phyloP scores from a whole-genome alignment of 805 yeast species.

The Wickerhamiella cacticola region DNA sequence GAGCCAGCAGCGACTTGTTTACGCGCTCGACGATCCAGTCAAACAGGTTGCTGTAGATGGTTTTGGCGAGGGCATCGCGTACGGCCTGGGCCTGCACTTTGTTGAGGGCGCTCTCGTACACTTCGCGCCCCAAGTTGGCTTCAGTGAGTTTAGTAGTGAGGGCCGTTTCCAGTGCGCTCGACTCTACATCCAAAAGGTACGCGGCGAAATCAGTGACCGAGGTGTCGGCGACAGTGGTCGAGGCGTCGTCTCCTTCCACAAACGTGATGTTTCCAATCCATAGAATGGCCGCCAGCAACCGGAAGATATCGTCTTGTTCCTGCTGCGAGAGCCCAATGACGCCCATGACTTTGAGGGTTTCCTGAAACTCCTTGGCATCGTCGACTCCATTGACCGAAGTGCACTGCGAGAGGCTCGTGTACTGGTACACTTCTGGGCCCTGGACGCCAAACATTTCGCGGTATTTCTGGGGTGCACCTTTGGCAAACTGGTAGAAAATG shows the following conservation, averaged over 20 bases:
- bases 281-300: constrained; percentile 68
- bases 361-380: constrained; percentile 66
- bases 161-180: constrained; percentile 51
- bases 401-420: constrained; percentile 79
- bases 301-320: constrained; percentile 86
- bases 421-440: constrained; percentile 82
- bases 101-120: constrained; percentile 89
- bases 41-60: constrained; percentile 79
- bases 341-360: constrained; percentile 75
- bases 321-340: constrained; percentile 68
- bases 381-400: constrained; percentile 77
- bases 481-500: constrained; percentile 90
- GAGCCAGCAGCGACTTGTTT: constrained; percentile 57
- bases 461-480: constrained; percentile 74
- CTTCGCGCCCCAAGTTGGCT: constrained; percentile 69
- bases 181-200: constrained; percentile 70
- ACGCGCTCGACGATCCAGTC: constrained; percentile 96
- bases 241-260: constrained; percentile 65
- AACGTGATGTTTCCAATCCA: constrained; percentile 94
- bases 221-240: constrained; percentile 67
- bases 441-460: constrained; percentile 82
- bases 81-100: constrained; percentile 83
- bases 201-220: constrained; percentile 94
- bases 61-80: constrained; percentile 89
- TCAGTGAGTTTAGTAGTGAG: constrained; percentile 75